Evolutionary conservation across 225 moss, liverwort and hornwort genomes (phyloP), one percentile per base, ranked within the genome.

Genomic region (Pseudoscleropodium purum): DNA sequence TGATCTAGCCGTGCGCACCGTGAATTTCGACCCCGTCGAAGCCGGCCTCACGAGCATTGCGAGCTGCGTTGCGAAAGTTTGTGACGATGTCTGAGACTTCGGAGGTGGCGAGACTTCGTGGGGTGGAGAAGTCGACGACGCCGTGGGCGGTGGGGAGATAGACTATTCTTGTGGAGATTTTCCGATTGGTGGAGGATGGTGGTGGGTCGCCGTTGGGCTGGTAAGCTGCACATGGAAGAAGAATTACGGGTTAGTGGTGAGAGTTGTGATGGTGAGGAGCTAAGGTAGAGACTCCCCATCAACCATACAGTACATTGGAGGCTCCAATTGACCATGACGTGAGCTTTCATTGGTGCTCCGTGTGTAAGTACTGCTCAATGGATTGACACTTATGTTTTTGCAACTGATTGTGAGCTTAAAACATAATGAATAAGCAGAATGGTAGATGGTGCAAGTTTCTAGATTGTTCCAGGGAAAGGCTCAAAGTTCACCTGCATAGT

Each of bases 21-120:
- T 92, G 92, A 74, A 93, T 62, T 85, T 92, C 93, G 37, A 93
- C 92, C 20, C 92, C 92, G 77, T 92, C 92, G 85, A 92, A 92
- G 23, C 92, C 95, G 9, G 93, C 94, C 29, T 69, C 89, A 6
- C 91, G 92, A 2, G 96, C 96, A 21, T 94, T 93, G n/a, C 88
- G 85, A 9, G 93, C 93, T 15, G 93, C 92, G 24, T 20, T 61
- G n/a, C 91, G 89, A 43, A 86, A 92, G 24, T 86, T 63, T 17
- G 83, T 67, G 21, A 93, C 93, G 41, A 84, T 34, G 6, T 30
- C 33, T 2, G 91, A 45, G 24, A 95, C 84, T 61, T 96, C 96
- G 18, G 91, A 60, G 5, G 89, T 88, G 14, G 85, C 75, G 15
- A 93, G 24, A 18, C 86, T 89, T 75, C 93, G 93, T 1, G 93